Evolutionary conservation across 495 filamentous ascomycete species (phyloP).

Genomic region (Tuber borchii): DNA sequence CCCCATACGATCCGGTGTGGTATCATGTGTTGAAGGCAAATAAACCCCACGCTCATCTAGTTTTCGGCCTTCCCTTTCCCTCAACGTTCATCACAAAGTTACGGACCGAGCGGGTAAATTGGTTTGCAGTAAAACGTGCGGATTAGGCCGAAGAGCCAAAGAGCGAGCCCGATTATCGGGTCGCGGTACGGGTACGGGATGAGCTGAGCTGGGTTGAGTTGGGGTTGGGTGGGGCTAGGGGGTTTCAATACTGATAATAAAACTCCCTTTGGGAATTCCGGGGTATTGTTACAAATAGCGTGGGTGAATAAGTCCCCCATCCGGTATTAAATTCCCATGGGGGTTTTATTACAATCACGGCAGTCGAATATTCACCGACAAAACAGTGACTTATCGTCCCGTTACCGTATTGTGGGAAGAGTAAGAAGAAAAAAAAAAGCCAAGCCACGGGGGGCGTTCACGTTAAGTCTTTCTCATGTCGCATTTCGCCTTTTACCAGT

Average conservation of each 20-base stretch:
- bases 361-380: neutral
- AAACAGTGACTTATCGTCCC: neutral
- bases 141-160: neutral
- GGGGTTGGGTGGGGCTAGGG: neutral
- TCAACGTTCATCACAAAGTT: neutral
- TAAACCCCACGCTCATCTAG: neutral
- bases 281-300: neutral
- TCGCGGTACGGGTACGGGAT: neutral
- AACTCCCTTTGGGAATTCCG: neutral
- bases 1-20: neutral
- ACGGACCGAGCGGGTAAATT: neutral
- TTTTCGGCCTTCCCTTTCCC: neutral
- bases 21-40: neutral
- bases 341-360: neutral
- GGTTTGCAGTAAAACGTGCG: neutral
- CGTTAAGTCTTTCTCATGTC: neutral
- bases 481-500: neutral
- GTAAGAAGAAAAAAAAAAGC: neutral
- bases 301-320: neutral
- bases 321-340: neutral
- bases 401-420: neutral
- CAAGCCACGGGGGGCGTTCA: neutral
- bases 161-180: neutral
- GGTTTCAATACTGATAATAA: neutral
- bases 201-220: neutral